A percentile compares a stretch with the other conserved stretches of the same genome.
These are phyloP conservation scores for Rhodosporidiobolus sp. DNA, from an alignment of 768 basidiomycete species.

Conservation along the genomic window DNA sequence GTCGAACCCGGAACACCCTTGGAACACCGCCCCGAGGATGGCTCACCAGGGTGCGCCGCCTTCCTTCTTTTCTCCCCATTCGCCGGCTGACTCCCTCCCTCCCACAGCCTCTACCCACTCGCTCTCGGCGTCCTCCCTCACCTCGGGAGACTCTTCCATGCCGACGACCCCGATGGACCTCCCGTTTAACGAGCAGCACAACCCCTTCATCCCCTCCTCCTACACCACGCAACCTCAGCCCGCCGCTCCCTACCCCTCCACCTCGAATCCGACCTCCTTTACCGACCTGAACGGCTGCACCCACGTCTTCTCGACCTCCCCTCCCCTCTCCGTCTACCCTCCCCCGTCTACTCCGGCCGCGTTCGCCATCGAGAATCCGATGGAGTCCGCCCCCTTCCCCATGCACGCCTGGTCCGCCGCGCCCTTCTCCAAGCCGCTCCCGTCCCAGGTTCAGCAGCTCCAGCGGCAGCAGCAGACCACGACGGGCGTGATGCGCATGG, in stretches of 20 bases:
- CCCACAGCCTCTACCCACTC: constrained; percentile 5
- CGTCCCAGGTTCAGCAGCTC: no score
- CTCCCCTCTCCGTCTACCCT: constrained; percentile 20
- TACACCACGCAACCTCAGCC: not conserved
- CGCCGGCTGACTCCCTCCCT: not conserved
- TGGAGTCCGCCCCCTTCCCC: not conserved
- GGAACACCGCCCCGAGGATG: constrained; percentile 19
- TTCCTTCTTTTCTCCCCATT: not conserved
- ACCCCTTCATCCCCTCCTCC: not conserved
- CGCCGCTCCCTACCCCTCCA: constrained; percentile 9
- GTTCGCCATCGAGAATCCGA: not conserved
- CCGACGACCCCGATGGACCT: constrained; percentile 28
- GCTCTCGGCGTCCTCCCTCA: constrained; percentile 12
- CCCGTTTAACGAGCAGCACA: constrained; percentile 12
- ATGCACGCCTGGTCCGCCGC: not conserved
- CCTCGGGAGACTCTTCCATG: constrained; percentile 16
- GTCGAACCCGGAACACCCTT: constrained; percentile 23
- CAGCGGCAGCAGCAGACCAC: no score
- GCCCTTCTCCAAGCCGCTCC: not conserved
- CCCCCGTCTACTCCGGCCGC: not conserved
- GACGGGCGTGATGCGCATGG: not conserved
- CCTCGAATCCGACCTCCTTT: constrained; percentile 29
- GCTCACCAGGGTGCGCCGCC: constrained; percentile 5
- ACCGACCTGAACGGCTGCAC: constrained; percentile 37
- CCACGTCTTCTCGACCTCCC: constrained; percentile 19